Conservation (phyloP, 495 filamentous ascomycete species). For the Penicillium flavigenum region DNA sequence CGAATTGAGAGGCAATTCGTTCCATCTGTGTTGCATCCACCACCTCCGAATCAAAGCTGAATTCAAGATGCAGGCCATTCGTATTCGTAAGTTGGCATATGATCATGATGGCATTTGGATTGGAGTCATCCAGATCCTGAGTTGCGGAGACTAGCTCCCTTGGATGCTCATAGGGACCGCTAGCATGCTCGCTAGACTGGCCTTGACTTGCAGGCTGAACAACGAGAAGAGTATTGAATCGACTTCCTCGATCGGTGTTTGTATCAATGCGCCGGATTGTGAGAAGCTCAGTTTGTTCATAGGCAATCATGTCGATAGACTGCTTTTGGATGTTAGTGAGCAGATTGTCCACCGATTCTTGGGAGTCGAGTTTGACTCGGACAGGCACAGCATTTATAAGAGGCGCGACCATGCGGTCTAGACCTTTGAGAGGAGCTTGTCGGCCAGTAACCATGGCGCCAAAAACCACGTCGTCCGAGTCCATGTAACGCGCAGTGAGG, state of each 20-base stretch:
- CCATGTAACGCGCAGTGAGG: background rate
- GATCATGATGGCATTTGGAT: background rate
- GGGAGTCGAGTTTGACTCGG: background rate
- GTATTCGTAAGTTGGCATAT: background rate
- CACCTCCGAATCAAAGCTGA: background rate
- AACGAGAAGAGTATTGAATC: background rate
- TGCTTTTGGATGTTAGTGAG: background rate
- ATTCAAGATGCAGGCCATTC: background rate
- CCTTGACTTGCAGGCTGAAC: slow-evolving; percentile 4
- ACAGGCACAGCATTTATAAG: background rate
- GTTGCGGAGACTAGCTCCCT: background rate
- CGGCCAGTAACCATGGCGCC: background rate
- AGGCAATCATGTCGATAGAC: background rate
- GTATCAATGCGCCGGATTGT: background rate
- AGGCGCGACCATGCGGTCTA: background rate
- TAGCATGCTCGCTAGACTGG: background rate
- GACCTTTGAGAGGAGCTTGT: background rate
- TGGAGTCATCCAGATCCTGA: background rate
- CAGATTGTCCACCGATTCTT: background rate
- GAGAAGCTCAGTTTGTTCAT: background rate
- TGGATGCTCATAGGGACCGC: background rate
- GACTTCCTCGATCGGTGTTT: background rate
- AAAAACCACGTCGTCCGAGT: slow-evolving; percentile 1
- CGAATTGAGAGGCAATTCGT: background rate
- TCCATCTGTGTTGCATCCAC: background rate